These are phyloP conservation scores for Boletellus deceptivus DNA, from an alignment of 1,284 basidiomycete genomes.

Conservation along the genomic window DNA sequence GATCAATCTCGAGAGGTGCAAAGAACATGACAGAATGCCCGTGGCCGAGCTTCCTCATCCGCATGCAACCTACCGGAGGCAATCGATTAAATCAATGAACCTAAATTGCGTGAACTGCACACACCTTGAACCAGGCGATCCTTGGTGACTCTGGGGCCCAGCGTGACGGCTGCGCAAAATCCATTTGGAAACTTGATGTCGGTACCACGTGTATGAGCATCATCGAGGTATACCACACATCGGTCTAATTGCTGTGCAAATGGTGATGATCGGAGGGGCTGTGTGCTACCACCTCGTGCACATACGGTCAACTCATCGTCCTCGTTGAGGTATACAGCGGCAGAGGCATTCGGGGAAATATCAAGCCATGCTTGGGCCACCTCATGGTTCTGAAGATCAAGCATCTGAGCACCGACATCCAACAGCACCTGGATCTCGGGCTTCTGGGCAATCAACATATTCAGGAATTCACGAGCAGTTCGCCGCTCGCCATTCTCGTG, in stretches of 20 bases:
- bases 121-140: constrained; percentile 51
- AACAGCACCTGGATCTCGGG: background rate
- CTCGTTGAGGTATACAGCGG: constrained; percentile 46
- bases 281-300: constrained; percentile 36
- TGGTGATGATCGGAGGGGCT: constrained; percentile 41
- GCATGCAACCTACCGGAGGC: constrained; percentile 39
- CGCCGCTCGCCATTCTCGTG: background rate
- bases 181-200: constrained; percentile 47
- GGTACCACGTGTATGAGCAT: constrained; percentile 54
- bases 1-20: constrained; percentile 44
- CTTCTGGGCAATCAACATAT: background rate
- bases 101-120: background rate
- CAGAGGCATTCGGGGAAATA: constrained; percentile 31
- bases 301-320: constrained; percentile 42
- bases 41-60: constrained; percentile 46
- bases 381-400: constrained; percentile 44
- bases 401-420: constrained; percentile 52
- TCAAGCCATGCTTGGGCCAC: constrained; percentile 42
- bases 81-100: too few relatives aligned
- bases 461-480: background rate
- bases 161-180: constrained; percentile 47
- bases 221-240: constrained; percentile 52
- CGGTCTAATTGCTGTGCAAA: constrained; percentile 40
- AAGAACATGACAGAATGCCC: constrained; percentile 49
- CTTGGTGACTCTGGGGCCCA: constrained; percentile 51